phyloP scores from a whole-genome alignment of 2,329 filamentous ascomycete species.

The Hymenoscyphus fructigenus region DNA sequence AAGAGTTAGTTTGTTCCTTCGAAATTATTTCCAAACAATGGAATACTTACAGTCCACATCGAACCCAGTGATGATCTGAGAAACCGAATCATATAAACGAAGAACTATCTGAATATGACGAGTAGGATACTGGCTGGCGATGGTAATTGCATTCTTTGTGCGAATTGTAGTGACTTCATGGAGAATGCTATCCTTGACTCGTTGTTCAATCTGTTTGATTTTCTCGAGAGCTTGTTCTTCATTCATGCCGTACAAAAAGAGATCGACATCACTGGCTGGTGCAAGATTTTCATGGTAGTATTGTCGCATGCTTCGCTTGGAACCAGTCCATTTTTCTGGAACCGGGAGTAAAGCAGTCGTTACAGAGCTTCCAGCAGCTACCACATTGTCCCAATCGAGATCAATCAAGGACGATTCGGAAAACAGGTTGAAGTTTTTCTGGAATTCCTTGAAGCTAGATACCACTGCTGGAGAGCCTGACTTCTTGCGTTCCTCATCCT shows the following conservation, averaged over 20 bases:
- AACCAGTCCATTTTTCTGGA: conserved; percentile 57
- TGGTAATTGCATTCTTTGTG: conserved; percentile 85
- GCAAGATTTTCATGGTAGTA: conserved; percentile 83
- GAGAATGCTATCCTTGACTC: conserved; percentile 74
- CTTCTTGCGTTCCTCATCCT: conserved; percentile 58
- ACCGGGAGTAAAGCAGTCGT: conserved; percentile 76
- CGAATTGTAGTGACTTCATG: conserved; percentile 81
- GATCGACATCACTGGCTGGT: conserved; percentile 81
- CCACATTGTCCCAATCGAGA: conserved; percentile 78
- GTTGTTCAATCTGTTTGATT: conserved; percentile 76
- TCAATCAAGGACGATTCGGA: conserved; percentile 75
- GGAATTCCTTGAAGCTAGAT: conserved; percentile 65
- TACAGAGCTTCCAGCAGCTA: conserved; percentile 78
- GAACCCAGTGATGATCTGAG: conserved; percentile 84
- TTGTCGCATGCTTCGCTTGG: conserved; percentile 62
- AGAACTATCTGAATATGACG: conserved; percentile 83
- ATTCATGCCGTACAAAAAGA: conserved; percentile 78
- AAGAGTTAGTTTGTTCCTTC: not conserved
- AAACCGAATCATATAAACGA: conserved; percentile 78
- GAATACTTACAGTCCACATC: conserved; percentile 71
- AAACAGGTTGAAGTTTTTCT: conserved; percentile 77
- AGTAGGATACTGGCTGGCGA: conserved; percentile 79
- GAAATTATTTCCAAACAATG: not conserved
- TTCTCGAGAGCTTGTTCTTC: conserved; percentile 79
- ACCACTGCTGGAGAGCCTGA: conserved; percentile 69